Evolutionary conservation across 345 rosid genomes (phyloP).

Genomic region (Gynandropsis gynandra): DNA sequence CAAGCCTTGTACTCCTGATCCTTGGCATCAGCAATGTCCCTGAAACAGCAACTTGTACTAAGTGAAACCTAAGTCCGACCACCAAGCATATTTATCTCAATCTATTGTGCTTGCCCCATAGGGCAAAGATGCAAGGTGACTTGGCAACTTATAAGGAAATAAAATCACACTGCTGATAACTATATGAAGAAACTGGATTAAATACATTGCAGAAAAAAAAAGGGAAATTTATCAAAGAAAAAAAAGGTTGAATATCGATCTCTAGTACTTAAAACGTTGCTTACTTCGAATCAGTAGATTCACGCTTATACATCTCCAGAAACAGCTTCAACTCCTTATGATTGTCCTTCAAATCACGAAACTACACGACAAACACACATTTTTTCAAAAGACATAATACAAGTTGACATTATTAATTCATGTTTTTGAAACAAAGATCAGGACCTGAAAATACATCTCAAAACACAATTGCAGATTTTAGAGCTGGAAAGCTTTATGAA

Average conservation of each 20-base stretch:
- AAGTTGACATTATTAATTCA: background rate
- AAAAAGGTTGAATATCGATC: background rate
- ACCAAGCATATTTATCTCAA: slow-evolving; percentile 9
- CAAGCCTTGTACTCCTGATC: slow-evolving; percentile 72
- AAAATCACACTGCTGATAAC: slow-evolving; percentile 2
- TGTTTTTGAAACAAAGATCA: too few species aligned
- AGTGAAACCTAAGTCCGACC: slow-evolving; percentile 14
- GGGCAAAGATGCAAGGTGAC: slow-evolving; percentile 5
- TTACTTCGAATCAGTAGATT: slow-evolving; percentile 68
- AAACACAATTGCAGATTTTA: too few species aligned
- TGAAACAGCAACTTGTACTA: slow-evolving; percentile 29
- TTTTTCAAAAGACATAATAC: slow-evolving; percentile 13
- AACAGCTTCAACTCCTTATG: slow-evolving; percentile 72
- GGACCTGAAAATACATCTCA: too few species aligned
- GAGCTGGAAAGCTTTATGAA: too few species aligned
- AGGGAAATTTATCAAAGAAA: background rate
- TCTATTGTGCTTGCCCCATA: background rate
- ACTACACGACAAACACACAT: slow-evolving; percentile 43
- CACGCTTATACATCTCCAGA: slow-evolving; percentile 80
- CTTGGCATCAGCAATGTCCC: slow-evolving; percentile 63
- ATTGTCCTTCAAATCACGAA: slow-evolving; percentile 54
- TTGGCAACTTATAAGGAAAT: too few species aligned
- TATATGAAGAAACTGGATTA: background rate
- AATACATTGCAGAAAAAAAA: background rate
- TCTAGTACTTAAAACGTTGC: slow-evolving; percentile 2